Percentiles rank a stretch among this genome's conserved stretches.
Conservation (phyloP, 169 alveolate species). For the Theileria parva region DNA sequence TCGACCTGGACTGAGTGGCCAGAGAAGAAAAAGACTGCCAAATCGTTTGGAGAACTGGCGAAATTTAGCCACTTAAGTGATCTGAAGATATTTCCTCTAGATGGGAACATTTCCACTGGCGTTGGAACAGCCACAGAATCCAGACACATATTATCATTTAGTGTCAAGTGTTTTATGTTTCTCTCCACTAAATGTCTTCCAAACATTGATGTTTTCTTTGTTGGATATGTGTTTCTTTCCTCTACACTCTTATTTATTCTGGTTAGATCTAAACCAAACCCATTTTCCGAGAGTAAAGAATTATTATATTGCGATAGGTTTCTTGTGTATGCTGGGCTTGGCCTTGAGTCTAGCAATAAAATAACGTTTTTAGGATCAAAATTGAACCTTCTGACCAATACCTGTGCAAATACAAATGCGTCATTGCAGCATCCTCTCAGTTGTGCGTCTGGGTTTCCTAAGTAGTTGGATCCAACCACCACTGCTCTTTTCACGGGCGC, state of each 20-base stretch:
- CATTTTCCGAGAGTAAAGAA: not conserved
- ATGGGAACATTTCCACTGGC: conserved; percentile 72
- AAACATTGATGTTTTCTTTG: conserved; percentile 39
- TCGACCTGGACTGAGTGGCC: conserved; percentile 89
- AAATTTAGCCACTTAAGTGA: conserved; percentile 84
- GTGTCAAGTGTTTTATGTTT: conserved; percentile 64
- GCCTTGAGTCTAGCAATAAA: conserved; percentile 80
- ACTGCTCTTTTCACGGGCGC: conserved; percentile 74
- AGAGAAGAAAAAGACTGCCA: conserved; percentile 84
- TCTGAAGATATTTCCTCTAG: conserved; percentile 78
- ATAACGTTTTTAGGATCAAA: conserved; percentile 79
- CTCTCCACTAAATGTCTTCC: conserved; percentile 29
- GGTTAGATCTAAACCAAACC: conserved; percentile 14
- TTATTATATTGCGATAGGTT: conserved; percentile 45
- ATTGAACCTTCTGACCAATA: conserved; percentile 78
- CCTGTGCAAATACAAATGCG: conserved; percentile 83
- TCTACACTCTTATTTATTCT: conserved; percentile 14
- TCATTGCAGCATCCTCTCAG: conserved; percentile 87
- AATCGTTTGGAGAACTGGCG: conserved; percentile 78
- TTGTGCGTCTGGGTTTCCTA: conserved; percentile 65
- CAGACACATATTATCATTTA: conserved; percentile 69
- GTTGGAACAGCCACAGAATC: conserved; percentile 59
- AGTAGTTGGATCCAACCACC: conserved; percentile 84
- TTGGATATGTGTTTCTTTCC: conserved; percentile 9
- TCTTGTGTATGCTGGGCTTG: conserved; percentile 73